These are phyloP conservation scores for Vigna trinervia DNA, from an alignment of 306 rosid genomes.

Conservation along the genomic window DNA sequence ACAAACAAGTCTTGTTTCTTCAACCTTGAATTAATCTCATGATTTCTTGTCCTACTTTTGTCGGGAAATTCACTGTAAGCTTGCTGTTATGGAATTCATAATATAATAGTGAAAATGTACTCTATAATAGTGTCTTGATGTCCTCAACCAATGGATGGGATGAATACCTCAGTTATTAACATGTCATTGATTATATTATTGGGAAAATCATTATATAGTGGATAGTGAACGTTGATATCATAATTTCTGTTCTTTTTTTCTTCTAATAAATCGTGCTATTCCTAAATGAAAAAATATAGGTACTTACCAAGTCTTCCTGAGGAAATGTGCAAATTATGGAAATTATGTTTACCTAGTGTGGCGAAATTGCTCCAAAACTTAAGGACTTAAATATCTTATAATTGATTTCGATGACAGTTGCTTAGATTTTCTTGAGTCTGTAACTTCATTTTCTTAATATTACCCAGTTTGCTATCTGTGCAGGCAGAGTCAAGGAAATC, in stretches of 20 bases:
- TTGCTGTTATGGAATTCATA: conserved; percentile 33
- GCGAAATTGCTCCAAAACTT: conserved; percentile 39
- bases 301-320: background rate
- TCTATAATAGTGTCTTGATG: background rate
- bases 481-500: conserved; percentile 54
- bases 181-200: conserved; percentile 3
- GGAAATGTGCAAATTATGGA: conserved; percentile 15
- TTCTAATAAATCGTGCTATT: background rate
- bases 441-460: background rate
- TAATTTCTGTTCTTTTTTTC: background rate
- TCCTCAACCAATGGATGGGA: conserved; percentile 25
- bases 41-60: conserved; percentile 15
- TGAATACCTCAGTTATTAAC: background rate
- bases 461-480: conserved; percentile 17
- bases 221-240: conserved; percentile 1
- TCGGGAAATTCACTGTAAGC: conserved; percentile 1
- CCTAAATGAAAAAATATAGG: background rate
- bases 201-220: conserved; percentile 15
- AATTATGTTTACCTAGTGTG: conserved; percentile 10
- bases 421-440: conserved; percentile 10
- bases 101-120: conserved; percentile 18
- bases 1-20: conserved; percentile 7
- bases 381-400: conserved; percentile 16
- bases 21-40: conserved; percentile 8
- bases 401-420: background rate